A percentile compares a stretch with the other conserved stretches of the same genome.
Evolutionary conservation across 805 yeast genomes (phyloP).

Genomic region (Sugiyamaella qingdaonensis): DNA sequence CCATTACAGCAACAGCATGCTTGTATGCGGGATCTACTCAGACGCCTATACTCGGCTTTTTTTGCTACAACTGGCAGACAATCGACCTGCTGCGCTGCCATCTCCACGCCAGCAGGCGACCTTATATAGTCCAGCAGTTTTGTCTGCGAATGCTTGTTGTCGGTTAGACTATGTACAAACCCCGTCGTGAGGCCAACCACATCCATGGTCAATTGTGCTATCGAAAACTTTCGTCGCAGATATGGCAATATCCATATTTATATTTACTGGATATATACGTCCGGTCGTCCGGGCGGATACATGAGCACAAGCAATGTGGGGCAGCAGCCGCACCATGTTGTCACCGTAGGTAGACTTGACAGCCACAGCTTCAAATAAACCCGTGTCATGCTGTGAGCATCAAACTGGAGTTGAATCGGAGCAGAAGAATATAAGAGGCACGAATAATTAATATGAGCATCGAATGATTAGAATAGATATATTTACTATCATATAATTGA

Average conservation of each 20-base stretch:
- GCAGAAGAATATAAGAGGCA: too few species aligned
- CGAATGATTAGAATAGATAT: too few species aligned
- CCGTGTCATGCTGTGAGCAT: neutral
- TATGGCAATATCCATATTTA: neutral
- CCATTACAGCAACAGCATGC: conserved; percentile 13
- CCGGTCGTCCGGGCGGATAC: neutral
- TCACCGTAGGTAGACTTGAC: neutral
- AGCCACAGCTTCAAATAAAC: neutral
- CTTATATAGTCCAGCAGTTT: neutral
- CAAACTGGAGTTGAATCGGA: too few species aligned
- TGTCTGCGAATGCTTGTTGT: too few species aligned
- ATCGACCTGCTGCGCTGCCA: neutral
- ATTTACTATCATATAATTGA: too few species aligned
- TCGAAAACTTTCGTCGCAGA: too few species aligned
- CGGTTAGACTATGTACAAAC: too few species aligned
- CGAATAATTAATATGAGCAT: too few species aligned
- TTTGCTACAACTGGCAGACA: neutral
- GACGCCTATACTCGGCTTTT: conserved; percentile 11
- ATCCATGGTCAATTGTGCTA: too few species aligned
- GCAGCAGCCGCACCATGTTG: neutral
- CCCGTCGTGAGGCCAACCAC: too few species aligned
- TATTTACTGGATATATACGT: neutral
- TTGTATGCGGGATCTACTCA: conserved; percentile 18
- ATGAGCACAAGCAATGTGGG: neutral
- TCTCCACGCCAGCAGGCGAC: neutral